phyloP scores from a whole-genome alignment of 2,329 filamentous ascomycete species.

The Colletotrichum lupini region DNA sequence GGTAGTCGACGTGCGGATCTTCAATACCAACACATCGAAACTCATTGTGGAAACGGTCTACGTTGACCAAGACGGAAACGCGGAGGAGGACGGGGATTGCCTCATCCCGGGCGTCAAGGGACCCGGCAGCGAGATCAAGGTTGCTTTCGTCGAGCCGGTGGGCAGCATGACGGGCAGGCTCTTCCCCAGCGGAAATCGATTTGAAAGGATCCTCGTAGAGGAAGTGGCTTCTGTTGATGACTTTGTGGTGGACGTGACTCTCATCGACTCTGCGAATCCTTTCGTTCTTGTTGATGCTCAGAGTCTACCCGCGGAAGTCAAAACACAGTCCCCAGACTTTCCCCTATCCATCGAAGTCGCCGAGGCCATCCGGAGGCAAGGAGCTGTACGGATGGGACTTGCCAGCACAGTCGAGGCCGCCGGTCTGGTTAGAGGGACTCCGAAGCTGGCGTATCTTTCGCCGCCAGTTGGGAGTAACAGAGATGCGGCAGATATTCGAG shows the following conservation, averaged over 20 bases:
- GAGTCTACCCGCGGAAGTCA: slow-evolving; percentile 56
- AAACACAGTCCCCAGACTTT: slow-evolving; percentile 49
- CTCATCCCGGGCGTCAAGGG: slow-evolving; percentile 69
- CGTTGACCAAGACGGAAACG: slow-evolving; percentile 57
- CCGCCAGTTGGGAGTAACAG: slow-evolving; percentile 19
- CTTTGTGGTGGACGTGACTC: slow-evolving; percentile 46
- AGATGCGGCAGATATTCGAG: slow-evolving; percentile 50
- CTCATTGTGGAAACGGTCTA: slow-evolving; percentile 65
- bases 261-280: slow-evolving; percentile 52
- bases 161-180: slow-evolving; percentile 70
- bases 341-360: slow-evolving; percentile 46
- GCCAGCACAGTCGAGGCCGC: slow-evolving; percentile 50
- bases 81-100: slow-evolving; percentile 60
- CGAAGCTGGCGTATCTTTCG: slow-evolving; percentile 68
- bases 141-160: slow-evolving; percentile 69
- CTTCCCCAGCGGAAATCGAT: slow-evolving; percentile 65
- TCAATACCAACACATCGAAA: slow-evolving; percentile 72
- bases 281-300: slow-evolving; percentile 62
- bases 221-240: slow-evolving; percentile 38
- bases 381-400: slow-evolving; percentile 69
- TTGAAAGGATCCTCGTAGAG: slow-evolving; percentile 57
- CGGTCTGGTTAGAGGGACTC: slow-evolving; percentile 47
- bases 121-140: slow-evolving; percentile 62
- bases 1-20: slow-evolving; percentile 52
- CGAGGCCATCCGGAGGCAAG: slow-evolving; percentile 64